Evolutionary conservation across 495 filamentous ascomycete genomes (phyloP), one percentile per base, ranked within the genome.

Genomic region (Friedmanniomyces endolithicus): DNA sequence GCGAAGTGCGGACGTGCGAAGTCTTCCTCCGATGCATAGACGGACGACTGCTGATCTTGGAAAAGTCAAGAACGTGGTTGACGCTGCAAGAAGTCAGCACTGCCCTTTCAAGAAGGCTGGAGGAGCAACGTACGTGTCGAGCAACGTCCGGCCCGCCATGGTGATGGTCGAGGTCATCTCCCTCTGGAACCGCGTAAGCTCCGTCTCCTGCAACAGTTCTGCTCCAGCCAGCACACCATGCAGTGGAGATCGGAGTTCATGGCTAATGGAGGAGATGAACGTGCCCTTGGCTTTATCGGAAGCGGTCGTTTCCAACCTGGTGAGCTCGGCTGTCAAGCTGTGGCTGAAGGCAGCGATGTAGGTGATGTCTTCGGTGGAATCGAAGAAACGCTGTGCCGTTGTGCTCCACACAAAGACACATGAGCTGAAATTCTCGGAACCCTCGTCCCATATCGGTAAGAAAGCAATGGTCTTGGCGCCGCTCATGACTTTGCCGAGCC

Each of bases 201-300:
- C 39, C 17, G 61, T 68, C 17, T 64, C 64, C 20, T 59, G 58
- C 19, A 68, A 25, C 17, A 66, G 63, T 50, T 66, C 56, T 11
- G 60, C 35, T 7, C 54, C 54, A 7, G 58, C 61, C 3, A 64
- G 43, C 12, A 64, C 61, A 20, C 57, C 61, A 37, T 64, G 61
- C 2, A 64, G 44, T 4, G 61, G 58, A 11, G 51, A 56, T 17
- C 61, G 37, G 8, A 63, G 37, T 34, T 64, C 61, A 45, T 64
- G 61, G 17, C 37, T 50, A 12, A 64, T 56, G 0, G 49, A 55
- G 11, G 48, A 56, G n/a, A 64, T 58, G 35, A 64, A 61, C 17
- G 51, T 45, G 9, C 49, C 48, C 34, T 64, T 64, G 37, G 48
- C 58, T 23, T 61, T 45, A 35, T 61, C 54, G 17, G 53, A 43